Conservation (phyloP, 495 filamentous ascomycete species). For the Massariosphaeria phaeospora region DNA sequence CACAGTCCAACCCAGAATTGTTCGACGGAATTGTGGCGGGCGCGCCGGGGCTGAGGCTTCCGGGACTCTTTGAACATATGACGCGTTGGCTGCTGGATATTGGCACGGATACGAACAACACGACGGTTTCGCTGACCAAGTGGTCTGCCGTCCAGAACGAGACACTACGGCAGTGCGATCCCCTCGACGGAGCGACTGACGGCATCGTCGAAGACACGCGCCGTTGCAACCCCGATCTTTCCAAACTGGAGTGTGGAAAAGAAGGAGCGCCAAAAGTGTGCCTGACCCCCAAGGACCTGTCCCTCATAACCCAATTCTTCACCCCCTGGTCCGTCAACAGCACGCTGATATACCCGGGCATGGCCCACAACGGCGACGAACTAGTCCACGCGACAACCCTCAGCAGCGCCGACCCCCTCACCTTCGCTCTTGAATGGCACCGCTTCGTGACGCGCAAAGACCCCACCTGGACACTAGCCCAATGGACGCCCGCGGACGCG, state of each 20-base stretch:
- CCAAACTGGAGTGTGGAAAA: constrained; percentile 24
- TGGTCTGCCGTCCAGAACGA: constrained; percentile 35
- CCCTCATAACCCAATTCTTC: constrained; percentile 17
- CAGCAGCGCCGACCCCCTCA: constrained; percentile 7
- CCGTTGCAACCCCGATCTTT: constrained; percentile 30
- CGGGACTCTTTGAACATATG: constrained; percentile 46
- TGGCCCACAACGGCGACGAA: constrained; percentile 35
- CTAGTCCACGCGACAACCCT: background rate
- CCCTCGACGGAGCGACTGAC: constrained; percentile 18
- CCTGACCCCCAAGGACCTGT: constrained; percentile 21
- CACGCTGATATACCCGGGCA: constrained; percentile 37
- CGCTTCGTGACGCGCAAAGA: constrained; percentile 52
- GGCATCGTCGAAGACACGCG: constrained; percentile 33
- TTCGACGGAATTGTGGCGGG: constrained; percentile 48
- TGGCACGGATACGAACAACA: constrained; percentile 10
- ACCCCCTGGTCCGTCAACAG: constrained; percentile 21
- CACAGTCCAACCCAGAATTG: constrained; percentile 49
- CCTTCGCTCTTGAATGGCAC: constrained; percentile 37
- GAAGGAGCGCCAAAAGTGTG: constrained; percentile 27
- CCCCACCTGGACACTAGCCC: constrained; percentile 46
- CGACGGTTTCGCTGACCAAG: constrained; percentile 29
- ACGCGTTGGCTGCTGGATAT: constrained; percentile 45
- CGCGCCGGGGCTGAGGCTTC: constrained; percentile 40
- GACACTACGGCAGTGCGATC: constrained; percentile 22
- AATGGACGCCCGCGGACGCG: constrained; percentile 43